Evolutionary conservation across 2,329 filamentous ascomycete genomes (phyloP), one percentile per base, ranked within the genome.

Genomic region (Leptodontidium sp.): DNA sequence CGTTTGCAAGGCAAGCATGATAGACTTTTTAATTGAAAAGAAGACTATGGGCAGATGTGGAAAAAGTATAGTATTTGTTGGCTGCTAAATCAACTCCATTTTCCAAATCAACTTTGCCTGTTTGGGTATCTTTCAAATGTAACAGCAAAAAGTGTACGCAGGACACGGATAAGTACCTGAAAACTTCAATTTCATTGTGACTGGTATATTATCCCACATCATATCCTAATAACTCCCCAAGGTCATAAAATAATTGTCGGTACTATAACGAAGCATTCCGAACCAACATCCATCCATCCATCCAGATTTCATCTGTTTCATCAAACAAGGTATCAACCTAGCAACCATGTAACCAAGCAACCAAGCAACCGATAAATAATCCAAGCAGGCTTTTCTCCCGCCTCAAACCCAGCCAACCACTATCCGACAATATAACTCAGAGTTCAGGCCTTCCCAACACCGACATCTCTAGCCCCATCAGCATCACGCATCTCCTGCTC

Each of bases 1-100:
- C 57, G 57, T 59, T 59, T 24, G 57, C 55, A 43, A 24, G 55
- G 55, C 9, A 58, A 43, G 55, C 57, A 59, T 59, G 57, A 21
- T 59, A 59, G 57, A 45, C 21, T 59, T 43, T 32, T 15, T n/a
- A n/a, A 35, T 40, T 40, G n/a, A 29, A 59, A 26, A 24, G 40
- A 26, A 59, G 21, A 21, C 21, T 45, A 45, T 38, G 14, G n/a
- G n/a, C 21, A 43, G 21, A 59, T 59, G 35, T 4, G 38, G 12
- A n/a, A 45, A 59, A 15, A 32, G 29, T 32, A 32, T 6, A 32
- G 38, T 17, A 26, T 58, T 43, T 26, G n/a, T 43, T 24, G 57
- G 21, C 35, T 59, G 24, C n/a, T 40, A 14, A 24, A 17, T 40
- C n/a, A 58, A 12, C 17, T 38, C 32, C 32, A 58, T 40, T 58